Evolutionary conservation across 164 flowering plant genomes (phyloP), one percentile per base, ranked within the genome.

Genomic region (Pachysandra terminalis): DNA sequence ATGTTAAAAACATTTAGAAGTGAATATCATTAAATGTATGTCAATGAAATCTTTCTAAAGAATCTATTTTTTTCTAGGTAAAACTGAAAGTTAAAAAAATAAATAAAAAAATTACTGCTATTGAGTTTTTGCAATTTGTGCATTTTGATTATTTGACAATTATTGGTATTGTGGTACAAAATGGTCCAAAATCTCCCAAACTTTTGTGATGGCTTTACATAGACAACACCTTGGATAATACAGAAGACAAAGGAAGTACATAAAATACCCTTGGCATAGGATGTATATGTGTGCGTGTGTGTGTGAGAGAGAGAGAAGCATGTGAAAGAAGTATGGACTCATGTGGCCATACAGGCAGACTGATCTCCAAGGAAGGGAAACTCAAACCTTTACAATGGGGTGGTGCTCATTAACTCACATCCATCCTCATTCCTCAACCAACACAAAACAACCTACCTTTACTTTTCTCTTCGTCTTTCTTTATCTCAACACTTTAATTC

Each of bases 221-320:
- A 84, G 73, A 40, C 59, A 83, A 80, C 84, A 53, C 63, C 26
- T 69, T 49, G n/a, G 23, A 48, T 68, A 63, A 57, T n/a, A n/a
- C n/a, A n/a, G n/a, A 73, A 81, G 81, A 81, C 83, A 73, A 23
- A 64, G 56, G 41, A 72, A 68, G 75, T 71, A 75, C 77, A 73
- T 19, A 66, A 19, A 63, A 32, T 32, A 7, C 7, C n/a, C n/a
- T n/a, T 7, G n/a, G n/a, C n/a, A n/a, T n/a, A n/a, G n/a, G n/a
- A n/a, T n/a, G n/a, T n/a, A n/a, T n/a, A n/a, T n/a, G n/a, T n/a
- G n/a, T n/a, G n/a, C n/a, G n/a, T n/a, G n/a, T n/a, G n/a, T n/a
- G n/a, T 56, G 70, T 21, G 59, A 59, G 64, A 32, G 55, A 40
- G 56, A 49, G 68, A 67, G 32, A 24, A 52, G 61, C 59, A 56